Evolutionary conservation across 495 filamentous ascomycete genomes (phyloP).

Genomic region (Penicillium coffeae): DNA sequence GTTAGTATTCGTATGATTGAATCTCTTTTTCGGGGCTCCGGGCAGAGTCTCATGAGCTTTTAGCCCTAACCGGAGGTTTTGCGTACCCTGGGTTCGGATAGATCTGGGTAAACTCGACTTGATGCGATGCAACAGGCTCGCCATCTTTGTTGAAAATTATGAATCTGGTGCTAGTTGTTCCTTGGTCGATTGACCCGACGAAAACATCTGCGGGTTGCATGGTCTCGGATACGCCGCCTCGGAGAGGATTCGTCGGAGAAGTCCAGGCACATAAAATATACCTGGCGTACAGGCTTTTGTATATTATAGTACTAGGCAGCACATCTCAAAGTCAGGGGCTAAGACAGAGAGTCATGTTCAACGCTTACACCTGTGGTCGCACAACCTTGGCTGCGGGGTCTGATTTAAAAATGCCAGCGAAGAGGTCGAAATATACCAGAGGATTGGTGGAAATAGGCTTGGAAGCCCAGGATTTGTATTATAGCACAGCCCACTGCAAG

Average conservation of each 20-base stretch:
- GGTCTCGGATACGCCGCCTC: no score
- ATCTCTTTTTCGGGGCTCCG: not conserved
- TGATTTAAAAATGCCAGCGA: not conserved
- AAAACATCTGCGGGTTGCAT: slow-evolving; percentile 40
- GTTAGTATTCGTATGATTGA: not conserved
- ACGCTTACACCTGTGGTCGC: slow-evolving; percentile 12
- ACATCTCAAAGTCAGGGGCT: not conserved
- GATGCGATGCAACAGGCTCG: slow-evolving; percentile 78
- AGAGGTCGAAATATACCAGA: not conserved
- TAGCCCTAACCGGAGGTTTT: no score
- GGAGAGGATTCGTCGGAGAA: no score
- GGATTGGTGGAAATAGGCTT: slow-evolving; percentile 28
- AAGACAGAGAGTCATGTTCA: slow-evolving; percentile 3
- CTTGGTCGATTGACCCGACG: slow-evolving; percentile 81
- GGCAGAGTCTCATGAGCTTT: no score
- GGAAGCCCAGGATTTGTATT: no score
- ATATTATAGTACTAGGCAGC: no score
- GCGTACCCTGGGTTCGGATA: slow-evolving; percentile 88
- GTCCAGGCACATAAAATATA: no score
- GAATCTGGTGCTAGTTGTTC: slow-evolving; percentile 90
- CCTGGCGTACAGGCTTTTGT: no score
- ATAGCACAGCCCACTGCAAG: no score
- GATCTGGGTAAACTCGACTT: slow-evolving; percentile 85
- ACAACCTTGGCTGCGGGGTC: slow-evolving; percentile 8
- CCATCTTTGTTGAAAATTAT: slow-evolving; percentile 82